These are phyloP conservation scores for Plantago lanceolata DNA, from an alignment of 305 asterid genomes.

Conservation along the genomic window DNA sequence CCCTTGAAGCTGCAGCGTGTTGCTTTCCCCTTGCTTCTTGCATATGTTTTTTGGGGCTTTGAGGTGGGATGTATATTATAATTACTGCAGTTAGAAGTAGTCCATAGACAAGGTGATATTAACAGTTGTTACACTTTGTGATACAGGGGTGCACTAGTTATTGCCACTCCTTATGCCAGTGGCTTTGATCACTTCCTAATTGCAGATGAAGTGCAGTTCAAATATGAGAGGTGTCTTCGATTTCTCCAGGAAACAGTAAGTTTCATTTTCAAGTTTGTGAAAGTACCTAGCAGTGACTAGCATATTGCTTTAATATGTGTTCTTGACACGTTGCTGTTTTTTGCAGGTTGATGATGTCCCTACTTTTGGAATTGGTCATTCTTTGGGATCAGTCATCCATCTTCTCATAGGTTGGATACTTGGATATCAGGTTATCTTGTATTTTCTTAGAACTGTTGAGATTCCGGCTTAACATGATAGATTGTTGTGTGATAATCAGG, in stretches of 20 bases:
- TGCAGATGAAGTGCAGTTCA: slow-evolving; percentile 93
- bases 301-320: slow-evolving; percentile 13
- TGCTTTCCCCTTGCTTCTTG: too few relatives aligned
- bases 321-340: slow-evolving; percentile 25
- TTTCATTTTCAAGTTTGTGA: slow-evolving; percentile 21
- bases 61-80: not conserved
- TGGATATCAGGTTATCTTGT: slow-evolving; percentile 1
- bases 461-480: slow-evolving; percentile 23
- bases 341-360: slow-evolving; percentile 74
- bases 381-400: slow-evolving; percentile 90
- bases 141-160: slow-evolving; percentile 71
- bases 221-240: slow-evolving; percentile 81
- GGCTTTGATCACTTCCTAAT: slow-evolving; percentile 93
- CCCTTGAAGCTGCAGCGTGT: too few relatives aligned
- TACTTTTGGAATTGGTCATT: slow-evolving; percentile 87
- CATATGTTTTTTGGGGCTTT: too few relatives aligned
- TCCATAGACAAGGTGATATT: slow-evolving; percentile 9
- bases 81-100: slow-evolving; percentile 14
- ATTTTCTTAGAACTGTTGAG: slow-evolving; percentile 14
- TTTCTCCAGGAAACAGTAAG: slow-evolving; percentile 67
- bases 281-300: slow-evolving; percentile 17
- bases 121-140: slow-evolving; percentile 26
- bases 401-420: slow-evolving; percentile 69
- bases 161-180: slow-evolving; percentile 95
- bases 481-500: slow-evolving; percentile 51